Percentiles rank a stretch among this genome's conserved stretches.
Evolutionary conservation across 202 grass and related monocot species (phyloP).

Genomic region (Carex sylvatica): DNA sequence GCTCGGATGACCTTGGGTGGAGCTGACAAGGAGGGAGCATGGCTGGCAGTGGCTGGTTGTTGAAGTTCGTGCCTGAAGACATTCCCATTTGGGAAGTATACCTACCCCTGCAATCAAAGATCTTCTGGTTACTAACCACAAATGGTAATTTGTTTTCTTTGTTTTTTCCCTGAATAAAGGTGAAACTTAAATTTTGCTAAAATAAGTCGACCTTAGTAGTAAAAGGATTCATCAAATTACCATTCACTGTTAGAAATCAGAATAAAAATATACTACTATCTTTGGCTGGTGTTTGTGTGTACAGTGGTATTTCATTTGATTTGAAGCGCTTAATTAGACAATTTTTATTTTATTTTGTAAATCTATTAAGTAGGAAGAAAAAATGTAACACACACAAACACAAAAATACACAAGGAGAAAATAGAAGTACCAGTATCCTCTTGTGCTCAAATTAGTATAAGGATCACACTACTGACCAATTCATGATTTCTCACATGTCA

Average conservation of each 20-base stretch:
- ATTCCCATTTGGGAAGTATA: conserved; percentile 47
- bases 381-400: too few species aligned
- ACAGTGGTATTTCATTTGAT: too few species aligned
- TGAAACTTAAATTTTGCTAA: neutral
- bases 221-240: neutral
- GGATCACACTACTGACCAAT: too few species aligned
- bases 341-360: too few species aligned
- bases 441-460: too few species aligned
- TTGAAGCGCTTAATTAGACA: too few species aligned
- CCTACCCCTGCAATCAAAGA: conserved; percentile 24
- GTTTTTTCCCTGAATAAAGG: neutral
- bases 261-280: too few species aligned
- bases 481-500: too few species aligned
- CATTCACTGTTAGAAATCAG: neutral
- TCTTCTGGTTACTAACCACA: neutral
- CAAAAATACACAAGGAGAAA: too few species aligned
- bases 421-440: too few species aligned
- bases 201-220: neutral
- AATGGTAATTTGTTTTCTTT: neutral
- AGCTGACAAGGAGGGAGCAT: conserved; percentile 58
- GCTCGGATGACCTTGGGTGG: conserved; percentile 27
- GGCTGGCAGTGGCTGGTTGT: conserved; percentile 39
- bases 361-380: too few species aligned
- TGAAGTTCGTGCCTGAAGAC: conserved; percentile 53
- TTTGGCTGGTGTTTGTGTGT: too few species aligned